These are phyloP conservation scores for Zhuliangozyma parablackwelliae DNA, from an alignment of 1,139 yeast genomes.

Conservation along the genomic window DNA sequence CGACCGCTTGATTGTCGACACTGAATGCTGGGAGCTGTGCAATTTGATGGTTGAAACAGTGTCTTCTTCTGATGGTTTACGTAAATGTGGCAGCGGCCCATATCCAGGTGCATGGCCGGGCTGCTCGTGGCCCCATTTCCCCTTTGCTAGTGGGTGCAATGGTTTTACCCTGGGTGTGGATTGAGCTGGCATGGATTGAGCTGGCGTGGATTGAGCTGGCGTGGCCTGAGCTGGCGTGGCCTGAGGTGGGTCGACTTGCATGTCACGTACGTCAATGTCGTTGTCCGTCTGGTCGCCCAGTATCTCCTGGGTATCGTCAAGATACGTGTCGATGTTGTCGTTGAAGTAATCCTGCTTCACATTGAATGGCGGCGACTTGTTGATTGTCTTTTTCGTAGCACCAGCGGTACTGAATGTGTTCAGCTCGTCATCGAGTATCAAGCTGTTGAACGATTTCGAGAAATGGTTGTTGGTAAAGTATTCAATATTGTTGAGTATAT, in stretches of 20 bases:
- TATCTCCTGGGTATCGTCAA: slow-evolving; percentile 14
- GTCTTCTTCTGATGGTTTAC: slow-evolving; percentile 6
- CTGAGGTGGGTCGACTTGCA: too few relatives aligned
- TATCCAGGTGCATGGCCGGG: too few relatives aligned
- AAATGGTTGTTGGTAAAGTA: slow-evolving; percentile 40
- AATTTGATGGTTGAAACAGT: slow-evolving; percentile 4
- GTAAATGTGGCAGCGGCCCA: too few relatives aligned
- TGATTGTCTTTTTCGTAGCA: slow-evolving; percentile 17
- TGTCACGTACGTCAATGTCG: slow-evolving; percentile 18
- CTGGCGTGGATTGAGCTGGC: too few relatives aligned
- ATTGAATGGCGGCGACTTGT: slow-evolving; percentile 44
- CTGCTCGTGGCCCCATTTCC: too few relatives aligned
- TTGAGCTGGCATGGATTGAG: too few relatives aligned
- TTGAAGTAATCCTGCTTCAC: slow-evolving; percentile 28
- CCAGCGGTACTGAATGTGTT: neutral
- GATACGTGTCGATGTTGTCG: slow-evolving; percentile 22
- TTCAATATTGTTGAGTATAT: slow-evolving; percentile 19
- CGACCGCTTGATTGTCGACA: slow-evolving; percentile 38
- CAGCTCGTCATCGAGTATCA: slow-evolving; percentile 34
- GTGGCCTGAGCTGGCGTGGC: too few relatives aligned
- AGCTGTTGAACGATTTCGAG: slow-evolving; percentile 42
- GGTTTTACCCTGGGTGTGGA: too few relatives aligned
- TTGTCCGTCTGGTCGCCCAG: slow-evolving; percentile 9
- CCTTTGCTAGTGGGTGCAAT: too few relatives aligned
- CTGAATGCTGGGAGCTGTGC: slow-evolving; percentile 9